phyloP scores from a whole-genome alignment of 2,329 filamentous ascomycete genomes.

The Colletotrichum sp. region DNA sequence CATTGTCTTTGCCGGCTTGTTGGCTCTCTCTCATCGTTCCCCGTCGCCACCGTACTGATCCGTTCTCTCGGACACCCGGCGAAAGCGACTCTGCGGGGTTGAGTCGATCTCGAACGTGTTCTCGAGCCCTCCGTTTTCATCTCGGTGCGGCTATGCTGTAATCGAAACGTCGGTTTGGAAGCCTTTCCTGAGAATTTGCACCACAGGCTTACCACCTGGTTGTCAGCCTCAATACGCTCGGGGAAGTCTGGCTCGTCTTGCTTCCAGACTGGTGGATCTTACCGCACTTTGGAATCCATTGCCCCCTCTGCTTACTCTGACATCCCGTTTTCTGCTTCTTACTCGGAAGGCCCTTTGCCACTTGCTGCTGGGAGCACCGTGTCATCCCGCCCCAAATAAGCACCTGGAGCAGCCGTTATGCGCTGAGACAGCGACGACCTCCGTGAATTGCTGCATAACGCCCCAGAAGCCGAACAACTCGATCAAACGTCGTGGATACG shows the following conservation, averaged over 20 bases:
- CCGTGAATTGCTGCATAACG: neutral
- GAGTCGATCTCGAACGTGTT: neutral
- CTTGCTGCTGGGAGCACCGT: neutral
- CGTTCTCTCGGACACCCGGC: neutral
- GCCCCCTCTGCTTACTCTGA: neutral
- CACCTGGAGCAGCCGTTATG: neutral
- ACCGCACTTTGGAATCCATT: neutral
- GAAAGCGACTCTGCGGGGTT: neutral
- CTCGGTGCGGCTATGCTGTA: no score
- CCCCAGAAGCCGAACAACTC: neutral
- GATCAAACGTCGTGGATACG: neutral
- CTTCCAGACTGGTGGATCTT: neutral
- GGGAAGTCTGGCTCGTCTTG: neutral
- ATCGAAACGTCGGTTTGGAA: no score
- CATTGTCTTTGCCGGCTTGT: neutral
- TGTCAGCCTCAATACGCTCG: neutral
- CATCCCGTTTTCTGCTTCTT: neutral
- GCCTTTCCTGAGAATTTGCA: neutral
- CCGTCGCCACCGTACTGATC: neutral
- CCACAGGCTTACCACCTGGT: neutral
- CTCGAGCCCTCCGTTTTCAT: neutral
- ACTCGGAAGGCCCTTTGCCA: neutral
- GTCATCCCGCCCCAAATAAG: neutral
- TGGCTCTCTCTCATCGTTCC: neutral
- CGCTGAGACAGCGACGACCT: neutral